These are phyloP conservation scores for Talaromyces nanjingensis DNA, from an alignment of 495 filamentous ascomycete species.

Conservation along the genomic window DNA sequence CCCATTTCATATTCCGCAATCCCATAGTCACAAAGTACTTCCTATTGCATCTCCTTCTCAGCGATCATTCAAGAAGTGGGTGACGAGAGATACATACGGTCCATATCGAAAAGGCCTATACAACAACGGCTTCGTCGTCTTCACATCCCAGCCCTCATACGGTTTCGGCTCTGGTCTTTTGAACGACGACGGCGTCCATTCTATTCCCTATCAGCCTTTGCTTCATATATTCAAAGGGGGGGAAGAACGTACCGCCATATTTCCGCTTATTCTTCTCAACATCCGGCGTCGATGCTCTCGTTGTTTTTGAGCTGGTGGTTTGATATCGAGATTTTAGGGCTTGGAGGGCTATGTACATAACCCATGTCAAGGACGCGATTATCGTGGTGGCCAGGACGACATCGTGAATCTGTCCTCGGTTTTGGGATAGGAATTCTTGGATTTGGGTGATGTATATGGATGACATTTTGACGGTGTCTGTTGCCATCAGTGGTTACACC, in stretches of 20 bases:
- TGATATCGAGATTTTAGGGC: not conserved
- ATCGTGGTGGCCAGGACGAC: not conserved
- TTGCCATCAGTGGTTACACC: not conserved
- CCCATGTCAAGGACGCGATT: not conserved
- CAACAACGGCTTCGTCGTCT: constrained; percentile 66
- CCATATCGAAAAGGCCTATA: constrained; percentile 85
- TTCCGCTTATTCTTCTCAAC: constrained; percentile 23
- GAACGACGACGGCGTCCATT: constrained; percentile 68
- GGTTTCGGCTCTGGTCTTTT: constrained; percentile 58
- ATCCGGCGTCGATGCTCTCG: constrained; percentile 19
- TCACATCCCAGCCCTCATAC: constrained; percentile 66
- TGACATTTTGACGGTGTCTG: not conserved
- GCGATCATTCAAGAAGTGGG: not conserved
- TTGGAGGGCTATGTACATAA: not conserved
- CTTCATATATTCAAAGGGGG: not conserved
- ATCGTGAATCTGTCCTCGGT: not conserved
- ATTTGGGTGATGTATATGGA: constrained; percentile 1
- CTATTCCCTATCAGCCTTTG: constrained; percentile 17
- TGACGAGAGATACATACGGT: constrained; percentile 38
- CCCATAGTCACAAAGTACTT: constrained; percentile 80
- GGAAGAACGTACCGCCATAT: constrained; percentile 25
- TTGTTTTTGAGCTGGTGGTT: not conserved
- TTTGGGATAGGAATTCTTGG: not conserved
- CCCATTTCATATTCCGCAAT: constrained; percentile 66
- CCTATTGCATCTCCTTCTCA: constrained; percentile 12